Evolutionary conservation across 2,329 filamentous ascomycete genomes (phyloP).

Genomic region (Verticillium zaregamsianum): DNA sequence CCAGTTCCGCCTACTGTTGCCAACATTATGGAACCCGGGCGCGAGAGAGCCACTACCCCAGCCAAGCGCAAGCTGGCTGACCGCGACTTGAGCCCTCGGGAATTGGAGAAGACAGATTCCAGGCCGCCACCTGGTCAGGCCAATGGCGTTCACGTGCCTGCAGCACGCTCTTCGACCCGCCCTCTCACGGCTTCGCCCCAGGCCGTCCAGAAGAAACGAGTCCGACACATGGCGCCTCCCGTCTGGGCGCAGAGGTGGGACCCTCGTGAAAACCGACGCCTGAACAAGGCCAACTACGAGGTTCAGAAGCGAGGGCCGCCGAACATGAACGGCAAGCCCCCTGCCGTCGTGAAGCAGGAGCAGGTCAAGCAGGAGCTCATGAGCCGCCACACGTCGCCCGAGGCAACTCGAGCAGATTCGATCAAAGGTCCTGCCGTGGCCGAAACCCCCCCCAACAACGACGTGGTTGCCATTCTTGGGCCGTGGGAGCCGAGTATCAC

Average conservation of each 20-base stretch:
- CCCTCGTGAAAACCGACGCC: slow-evolving; percentile 28
- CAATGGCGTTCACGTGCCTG: slow-evolving; percentile 33
- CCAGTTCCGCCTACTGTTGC: slow-evolving; percentile 6
- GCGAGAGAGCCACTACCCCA: slow-evolving; percentile 31
- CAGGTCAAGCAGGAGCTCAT: slow-evolving; percentile 22
- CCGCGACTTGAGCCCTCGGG: slow-evolving; percentile 42
- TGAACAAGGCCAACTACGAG: slow-evolving; percentile 40
- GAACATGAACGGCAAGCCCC: slow-evolving; percentile 32
- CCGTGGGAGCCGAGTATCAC: slow-evolving; percentile 67
- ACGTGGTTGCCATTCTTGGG: slow-evolving; percentile 37
- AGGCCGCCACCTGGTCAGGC: slow-evolving; percentile 42
- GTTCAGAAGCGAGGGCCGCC: slow-evolving; percentile 34
- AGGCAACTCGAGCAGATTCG: slow-evolving; percentile 29
- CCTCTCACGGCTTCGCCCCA: slow-evolving; percentile 14
- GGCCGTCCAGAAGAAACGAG: slow-evolving; percentile 34
- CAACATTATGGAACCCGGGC: slow-evolving; percentile 23
- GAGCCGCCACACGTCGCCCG: slow-evolving; percentile 44
- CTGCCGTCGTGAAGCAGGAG: slow-evolving; percentile 14
- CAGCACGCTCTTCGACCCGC: slow-evolving; percentile 8
- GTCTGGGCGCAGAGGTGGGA: slow-evolving; percentile 43
- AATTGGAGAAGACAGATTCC: slow-evolving; percentile 44
- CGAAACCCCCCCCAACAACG: slow-evolving; percentile 9
- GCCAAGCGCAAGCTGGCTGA: slow-evolving; percentile 47
- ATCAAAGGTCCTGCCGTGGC: slow-evolving; percentile 16
- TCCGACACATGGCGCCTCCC: slow-evolving; percentile 33